Conservation (phyloP, 2,329 filamentous ascomycete genomes). For the Fusarium pininemorale region DNA sequence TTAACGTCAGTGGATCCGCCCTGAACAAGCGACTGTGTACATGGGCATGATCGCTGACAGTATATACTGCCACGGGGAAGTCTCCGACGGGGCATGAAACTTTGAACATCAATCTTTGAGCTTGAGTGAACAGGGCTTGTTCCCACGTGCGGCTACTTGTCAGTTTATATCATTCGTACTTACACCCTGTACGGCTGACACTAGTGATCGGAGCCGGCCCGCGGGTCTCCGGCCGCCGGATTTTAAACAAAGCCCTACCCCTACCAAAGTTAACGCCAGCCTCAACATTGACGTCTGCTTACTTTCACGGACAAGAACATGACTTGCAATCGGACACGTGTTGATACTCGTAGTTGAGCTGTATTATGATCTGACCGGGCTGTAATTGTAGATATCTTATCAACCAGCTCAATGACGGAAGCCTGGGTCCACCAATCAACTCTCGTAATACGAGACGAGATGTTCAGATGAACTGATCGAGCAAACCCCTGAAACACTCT, state of each 20-base stretch:
- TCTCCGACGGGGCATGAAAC: background rate
- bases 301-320: background rate
- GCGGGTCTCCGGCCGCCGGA: background rate
- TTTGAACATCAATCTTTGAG: background rate
- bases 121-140: accelerated
- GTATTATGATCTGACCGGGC: too few relatives aligned
- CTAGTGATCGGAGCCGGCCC: background rate
- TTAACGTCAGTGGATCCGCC: background rate
- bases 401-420: background rate
- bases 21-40: background rate
- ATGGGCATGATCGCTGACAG: background rate
- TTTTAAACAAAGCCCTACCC: background rate
- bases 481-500: background rate
- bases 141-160: too few relatives aligned
- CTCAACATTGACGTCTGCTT: background rate
- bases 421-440: background rate
- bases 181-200: background rate
- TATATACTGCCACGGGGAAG: too few relatives aligned
- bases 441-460: accelerated
- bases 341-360: too few relatives aligned
- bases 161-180: background rate
- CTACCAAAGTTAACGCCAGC: background rate
- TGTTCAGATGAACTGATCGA: background rate
- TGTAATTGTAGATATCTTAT: background rate
- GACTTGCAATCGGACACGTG: accelerated